Evolutionary conservation across 768 basidiomycete species (phyloP).

Genomic region (Chiua virens): DNA sequence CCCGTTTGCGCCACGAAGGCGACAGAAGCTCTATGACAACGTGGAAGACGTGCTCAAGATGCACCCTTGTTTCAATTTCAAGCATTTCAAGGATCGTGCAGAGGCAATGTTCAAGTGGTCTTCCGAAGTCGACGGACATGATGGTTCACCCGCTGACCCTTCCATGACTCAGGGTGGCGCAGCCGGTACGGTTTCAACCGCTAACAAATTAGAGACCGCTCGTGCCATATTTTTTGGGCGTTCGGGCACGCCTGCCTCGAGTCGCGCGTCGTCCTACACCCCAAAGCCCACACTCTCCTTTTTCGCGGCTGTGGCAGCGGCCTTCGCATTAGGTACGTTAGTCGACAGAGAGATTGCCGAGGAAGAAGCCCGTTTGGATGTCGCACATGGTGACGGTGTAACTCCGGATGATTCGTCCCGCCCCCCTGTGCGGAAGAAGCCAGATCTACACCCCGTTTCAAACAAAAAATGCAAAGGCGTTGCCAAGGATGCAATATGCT

Average conservation of each 20-base stretch:
- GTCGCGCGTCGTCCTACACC: conserved; percentile 6
- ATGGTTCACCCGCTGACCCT: conserved; percentile 10
- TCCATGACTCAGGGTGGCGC: conserved; percentile 33
- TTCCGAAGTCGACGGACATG: conserved; percentile 28
- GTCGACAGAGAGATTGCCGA: conserved; percentile 31
- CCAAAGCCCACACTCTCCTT: conserved; percentile 37
- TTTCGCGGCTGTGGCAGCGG: conserved; percentile 58
- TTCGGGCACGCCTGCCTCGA: conserved; percentile 7
- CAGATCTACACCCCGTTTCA: conserved; percentile 11
- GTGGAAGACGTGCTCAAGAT: conserved; percentile 45
- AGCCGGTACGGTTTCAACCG: conserved; percentile 14
- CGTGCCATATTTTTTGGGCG: conserved; percentile 33
- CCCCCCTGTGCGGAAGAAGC: conserved; percentile 21
- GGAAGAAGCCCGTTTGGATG: conserved; percentile 27
- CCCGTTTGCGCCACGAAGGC: conserved; percentile 37
- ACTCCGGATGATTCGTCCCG: conserved; percentile 24
- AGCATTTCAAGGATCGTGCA: conserved; percentile 44
- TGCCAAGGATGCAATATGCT: conserved; percentile 29
- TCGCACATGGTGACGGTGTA: conserved; percentile 17
- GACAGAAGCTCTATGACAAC: conserved; percentile 38
- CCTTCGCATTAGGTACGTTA: conserved; percentile 59
- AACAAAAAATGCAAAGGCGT: conserved; percentile 28
- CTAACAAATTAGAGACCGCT: conserved; percentile 26
- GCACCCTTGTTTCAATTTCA: conserved; percentile 51
- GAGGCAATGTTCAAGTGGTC: conserved; percentile 46